Evolutionary conservation across 371 early-diverging fungal genomes (phyloP).

Genomic region (Rhizopus arrhizus): DNA sequence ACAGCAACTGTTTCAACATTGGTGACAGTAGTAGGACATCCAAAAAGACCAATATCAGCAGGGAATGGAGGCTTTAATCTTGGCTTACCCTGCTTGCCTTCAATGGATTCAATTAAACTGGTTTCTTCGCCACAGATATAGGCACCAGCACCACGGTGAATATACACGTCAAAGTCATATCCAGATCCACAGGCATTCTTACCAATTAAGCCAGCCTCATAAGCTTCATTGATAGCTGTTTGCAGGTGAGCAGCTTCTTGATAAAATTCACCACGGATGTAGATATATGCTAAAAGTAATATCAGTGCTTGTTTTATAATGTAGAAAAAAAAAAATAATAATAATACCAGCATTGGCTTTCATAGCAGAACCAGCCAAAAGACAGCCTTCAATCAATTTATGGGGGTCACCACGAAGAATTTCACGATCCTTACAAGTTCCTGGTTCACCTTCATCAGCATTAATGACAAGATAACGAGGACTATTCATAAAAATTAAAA

Average conservation of each 20-base stretch:
- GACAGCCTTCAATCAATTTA: slow-evolving; percentile 96
- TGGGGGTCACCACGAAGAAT: slow-evolving; percentile 98
- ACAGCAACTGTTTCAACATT: slow-evolving; percentile 98
- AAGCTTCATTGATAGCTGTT: slow-evolving; percentile 94
- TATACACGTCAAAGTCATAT: slow-evolving; percentile 94
- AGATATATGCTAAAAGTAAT: slow-evolving; percentile 79
- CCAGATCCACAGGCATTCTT: slow-evolving; percentile 97
- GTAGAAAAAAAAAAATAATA: not conserved
- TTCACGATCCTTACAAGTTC: slow-evolving; percentile 99
- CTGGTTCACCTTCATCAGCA: slow-evolving; percentile 98
- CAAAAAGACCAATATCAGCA: slow-evolving; percentile 96
- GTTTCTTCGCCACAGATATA: slow-evolving; percentile 99
- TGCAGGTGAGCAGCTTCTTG: slow-evolving; percentile 95
- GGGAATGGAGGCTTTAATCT: slow-evolving; percentile 99
- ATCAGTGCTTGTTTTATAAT: not conserved
- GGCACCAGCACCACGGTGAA: slow-evolving; percentile 97
- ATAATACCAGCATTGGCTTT: slow-evolving; percentile 92
- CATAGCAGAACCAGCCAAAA: slow-evolving; percentile 96
- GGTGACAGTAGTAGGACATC: slow-evolving; percentile 98
- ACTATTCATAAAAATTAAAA: slow-evolving; percentile 32
- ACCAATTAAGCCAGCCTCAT: slow-evolving; percentile 91
- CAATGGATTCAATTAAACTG: slow-evolving; percentile 95
- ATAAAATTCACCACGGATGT: slow-evolving; percentile 98
- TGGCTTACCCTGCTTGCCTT: slow-evolving; percentile 98
- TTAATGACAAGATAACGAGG: slow-evolving; percentile 96